These are phyloP conservation scores for Coemansia interrupta DNA, from an alignment of 192 early-diverging fungal species.

Conservation along the genomic window DNA sequence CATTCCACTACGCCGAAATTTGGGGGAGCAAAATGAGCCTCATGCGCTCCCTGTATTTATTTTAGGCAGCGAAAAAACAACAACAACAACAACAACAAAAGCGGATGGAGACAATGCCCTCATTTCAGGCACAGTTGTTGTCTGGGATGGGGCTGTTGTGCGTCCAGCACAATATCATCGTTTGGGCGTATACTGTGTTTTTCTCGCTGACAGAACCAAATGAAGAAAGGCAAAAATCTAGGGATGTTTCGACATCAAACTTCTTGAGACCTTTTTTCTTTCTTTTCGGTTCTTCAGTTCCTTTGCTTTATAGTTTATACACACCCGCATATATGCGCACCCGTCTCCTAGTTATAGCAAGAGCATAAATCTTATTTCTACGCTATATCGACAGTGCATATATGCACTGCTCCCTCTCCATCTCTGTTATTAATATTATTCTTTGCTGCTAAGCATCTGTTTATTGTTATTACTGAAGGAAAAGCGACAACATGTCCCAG, in stretches of 20 bases:
- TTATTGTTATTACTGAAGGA: not conserved
- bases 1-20: no score
- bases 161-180: not conserved
- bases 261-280: not conserved
- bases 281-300: no score
- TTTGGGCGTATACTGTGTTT: no score
- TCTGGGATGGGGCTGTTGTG: no score
- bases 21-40: no score
- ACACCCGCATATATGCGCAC: constrained; percentile 8
- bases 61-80: not conserved
- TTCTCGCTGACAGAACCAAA: no score
- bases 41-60: no score
- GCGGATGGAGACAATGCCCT: no score
- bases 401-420: constrained; percentile 6
- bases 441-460: not conserved
- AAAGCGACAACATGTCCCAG: constrained; percentile 17
- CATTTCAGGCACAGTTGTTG: no score
- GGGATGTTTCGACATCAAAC: no score
- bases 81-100: not conserved
- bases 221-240: no score
- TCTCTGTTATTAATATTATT: not conserved
- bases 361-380: not conserved
- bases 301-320: no score
- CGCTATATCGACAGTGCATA: not conserved
- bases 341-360: not conserved